phyloP scores from a whole-genome alignment of 2,329 filamentous ascomycete genomes.

The Botryotinia narcissicola region DNA sequence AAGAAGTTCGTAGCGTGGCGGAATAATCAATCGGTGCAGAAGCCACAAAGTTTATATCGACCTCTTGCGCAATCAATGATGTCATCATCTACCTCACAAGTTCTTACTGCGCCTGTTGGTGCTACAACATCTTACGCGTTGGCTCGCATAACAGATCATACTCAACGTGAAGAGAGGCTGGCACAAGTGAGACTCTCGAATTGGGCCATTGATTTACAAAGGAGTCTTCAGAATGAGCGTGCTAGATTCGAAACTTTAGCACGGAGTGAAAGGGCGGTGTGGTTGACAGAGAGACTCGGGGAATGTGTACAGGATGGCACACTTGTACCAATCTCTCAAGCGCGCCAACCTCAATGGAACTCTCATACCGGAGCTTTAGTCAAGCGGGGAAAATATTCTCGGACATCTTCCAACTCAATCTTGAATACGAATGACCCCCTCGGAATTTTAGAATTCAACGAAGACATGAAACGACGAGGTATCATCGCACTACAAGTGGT shows the following conservation, averaged over 20 bases:
- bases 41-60: conserved; percentile 40
- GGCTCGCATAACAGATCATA: conserved; percentile 58
- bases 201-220: conserved; percentile 80
- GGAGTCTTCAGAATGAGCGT: conserved; percentile 71
- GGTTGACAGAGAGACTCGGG: conserved; percentile 64
- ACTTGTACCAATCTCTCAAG: conserved; percentile 50
- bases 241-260: conserved; percentile 63
- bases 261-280: conserved; percentile 62
- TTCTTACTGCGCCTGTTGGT: conserved; percentile 34
- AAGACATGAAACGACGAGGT: conserved; percentile 62
- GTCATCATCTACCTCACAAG: conserved; percentile 25
- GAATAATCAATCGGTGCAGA: conserved; percentile 39
- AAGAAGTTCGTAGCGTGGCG: conserved; percentile 78
- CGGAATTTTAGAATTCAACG: conserved; percentile 68
- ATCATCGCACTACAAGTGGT: conserved; percentile 70
- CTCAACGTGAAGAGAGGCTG: conserved; percentile 57
- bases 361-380: conserved; percentile 25
- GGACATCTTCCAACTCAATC: conserved; percentile 18
- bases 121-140: conserved; percentile 54
- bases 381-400: conserved; percentile 28
- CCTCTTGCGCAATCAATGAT: conserved; percentile 37
- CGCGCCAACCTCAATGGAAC: conserved; percentile 25
- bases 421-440: conserved; percentile 65
- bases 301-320: conserved; percentile 67
- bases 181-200: conserved; percentile 71